Base-by-base conservation (phyloP, 345 rosid genomes). In the Salix koriyanagi region DNA sequence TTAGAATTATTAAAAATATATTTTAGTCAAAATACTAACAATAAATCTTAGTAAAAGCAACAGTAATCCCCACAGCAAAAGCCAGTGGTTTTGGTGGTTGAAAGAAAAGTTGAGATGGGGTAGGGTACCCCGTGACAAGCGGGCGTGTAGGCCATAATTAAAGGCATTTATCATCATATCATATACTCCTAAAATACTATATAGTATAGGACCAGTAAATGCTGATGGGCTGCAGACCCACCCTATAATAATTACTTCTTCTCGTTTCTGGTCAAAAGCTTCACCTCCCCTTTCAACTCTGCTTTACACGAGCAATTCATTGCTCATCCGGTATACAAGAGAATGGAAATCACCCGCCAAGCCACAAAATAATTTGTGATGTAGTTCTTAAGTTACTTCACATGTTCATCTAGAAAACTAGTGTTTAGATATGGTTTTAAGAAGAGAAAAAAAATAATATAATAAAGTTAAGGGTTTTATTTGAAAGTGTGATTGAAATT, bases 71-170 rank as follows among this genome's bases (percentile, higher is more conserved):
- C 39, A 6, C 16, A 14, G 36, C n/a, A 58, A 41, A 41, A 10
- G 44, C 13, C 13, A 10, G 12, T 50, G 6, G 54, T 15, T 30
- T 58, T 37, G 46, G n/a, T 37, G 50, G 46, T 60, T 56, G 66
- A 7, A n/a, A 23, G 6, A 41, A 62, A 16, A 9, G 23, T 4
- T 14, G 14, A 61, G 7, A 44, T 10, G 23, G 65, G 58, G 60
- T 2, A 13, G 19, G 32, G 23, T 30, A 6, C 37, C 41, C 41
- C 77, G 58, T 65, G 77, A 74, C 77, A 64, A 19, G 70, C 77
- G 46, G 69, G 68, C 9, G 41, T 54, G 68, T 16, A 39, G 76
- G 68, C 65, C 74, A 52, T 41, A 25, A 39, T 23, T 61, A 37
- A 61, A 28, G 15, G 12, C 13, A 50, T 19, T 16, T 52, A 52